phyloP scores from a whole-genome alignment of 1,139 yeast species.

The Scheffersomyces cryptocercus region DNA sequence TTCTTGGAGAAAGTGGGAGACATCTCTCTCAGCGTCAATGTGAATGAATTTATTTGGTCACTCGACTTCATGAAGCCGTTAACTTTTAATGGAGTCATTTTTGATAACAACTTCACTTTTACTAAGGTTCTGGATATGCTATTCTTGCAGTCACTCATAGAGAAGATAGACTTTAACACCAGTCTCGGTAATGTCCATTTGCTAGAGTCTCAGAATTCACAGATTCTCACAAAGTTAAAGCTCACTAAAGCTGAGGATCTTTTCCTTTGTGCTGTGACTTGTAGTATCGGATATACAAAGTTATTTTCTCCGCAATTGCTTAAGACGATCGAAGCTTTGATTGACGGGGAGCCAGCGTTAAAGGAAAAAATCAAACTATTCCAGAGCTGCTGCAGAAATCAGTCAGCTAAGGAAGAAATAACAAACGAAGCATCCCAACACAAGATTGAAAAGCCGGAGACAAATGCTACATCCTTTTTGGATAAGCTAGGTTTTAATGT shows the following conservation, averaged over 20 bases:
- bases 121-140: conserved; percentile 15
- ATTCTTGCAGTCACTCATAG: conserved; percentile 20
- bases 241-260: conserved; percentile 14
- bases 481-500: conserved; percentile 24
- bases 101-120: conserved; percentile 18
- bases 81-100: conserved; percentile 14
- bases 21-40: conserved; percentile 15
- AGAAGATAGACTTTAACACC: conserved; percentile 19
- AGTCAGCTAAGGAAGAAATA: not conserved
- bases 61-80: conserved; percentile 16
- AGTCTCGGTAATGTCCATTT: conserved; percentile 14
- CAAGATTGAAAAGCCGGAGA: conserved; percentile 1
- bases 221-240: conserved; percentile 23
- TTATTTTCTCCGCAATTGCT: conserved; percentile 30
- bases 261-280: conserved; percentile 18
- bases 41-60: conserved; percentile 13
- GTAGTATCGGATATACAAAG: conserved; percentile 37
- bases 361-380: not conserved
- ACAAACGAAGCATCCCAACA: not conserved
- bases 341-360: conserved; percentile 3
- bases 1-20: conserved; percentile 11
- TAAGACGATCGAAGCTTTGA: conserved; percentile 18
- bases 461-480: not conserved
- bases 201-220: conserved; percentile 33
- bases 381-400: not conserved